Evolutionary conservation across 139 green algal species (phyloP), one percentile per base, ranked within the genome.

Genomic region (Volvox africanus): DNA sequence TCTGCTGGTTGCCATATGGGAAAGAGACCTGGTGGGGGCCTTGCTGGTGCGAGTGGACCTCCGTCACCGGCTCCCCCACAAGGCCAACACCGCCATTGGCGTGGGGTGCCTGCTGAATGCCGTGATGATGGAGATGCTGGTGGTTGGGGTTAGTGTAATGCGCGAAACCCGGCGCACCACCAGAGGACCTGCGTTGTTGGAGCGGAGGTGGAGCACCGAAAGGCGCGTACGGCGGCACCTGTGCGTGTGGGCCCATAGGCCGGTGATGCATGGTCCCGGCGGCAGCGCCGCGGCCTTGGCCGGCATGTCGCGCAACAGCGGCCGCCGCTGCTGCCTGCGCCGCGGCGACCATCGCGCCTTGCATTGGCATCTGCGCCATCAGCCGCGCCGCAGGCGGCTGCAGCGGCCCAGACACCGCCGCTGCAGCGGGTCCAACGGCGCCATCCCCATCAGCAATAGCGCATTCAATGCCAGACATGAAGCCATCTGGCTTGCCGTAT

Each of bases 281-380:
- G 20, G 81, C 81, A 22, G 28, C 3, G 81, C 81, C 30, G 55
- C 81, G 18, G 78, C 78, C 28, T 68, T 67, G 21, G 68, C 68
- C 9, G 68, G 16, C 0, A 30, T 36, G 61, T 22, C 61, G 82
- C 26, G 37, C 61, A 24, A 69, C 82, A 61, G 82, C 82, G 0
- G 82, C 82, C 6, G 82, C 82, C 19, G 82, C 62, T 0, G 80
- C 80, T 18, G 44, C 50, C 80, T 37, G 16, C n/a, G 86, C 86
- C 50, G 71, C 71, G 0, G 71, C 86, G 3, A 76, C 71, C 86
- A 82, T 90, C 11, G 71, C 86, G 21, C 86, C 86, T 55, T 82
- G 71, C 44, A 83, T 30, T 50, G 86, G 71, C 55, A 37, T 36
- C 28, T 19, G 81, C 81, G 30, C 20, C 61, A 71, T 32, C n/a